Base-by-base conservation (phyloP, 495 filamentous ascomycete genomes). In the Talaromyces trachyspermus region DNA sequence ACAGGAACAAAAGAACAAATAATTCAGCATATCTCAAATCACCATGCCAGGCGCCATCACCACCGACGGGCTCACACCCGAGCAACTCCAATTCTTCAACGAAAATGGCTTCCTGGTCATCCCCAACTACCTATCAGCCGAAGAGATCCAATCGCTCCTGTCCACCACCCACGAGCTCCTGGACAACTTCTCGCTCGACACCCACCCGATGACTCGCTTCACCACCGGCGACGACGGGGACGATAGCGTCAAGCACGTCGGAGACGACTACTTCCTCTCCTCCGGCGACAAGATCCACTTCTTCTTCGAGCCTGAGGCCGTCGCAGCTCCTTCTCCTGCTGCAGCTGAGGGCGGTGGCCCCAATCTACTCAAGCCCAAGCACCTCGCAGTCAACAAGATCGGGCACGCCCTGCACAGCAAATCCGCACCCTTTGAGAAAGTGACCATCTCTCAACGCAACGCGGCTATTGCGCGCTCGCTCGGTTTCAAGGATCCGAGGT, bases 161-260 rank as follows among this genome's bases (percentile, higher is more conserved):
- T 53, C 55, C 41, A 84, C 91, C 66, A 91, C 88, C 9, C 69
- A 82, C 56, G 58, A 66, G 26, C 78, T 95, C 49, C 85, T 98
- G 43, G 66, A 81, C 45, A 71, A 74, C 46, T 89, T 98, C 71
- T 65, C 77, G 22, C 72, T 98, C 4, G 70, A 80, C 23, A 75
- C 79, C 18, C 92, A 98, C 68, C 92, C 92, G 0, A 80, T 97
- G 71, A 98, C 92, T 2, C 82, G 79, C 57, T 98, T 98, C 78
- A 83, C 81, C 12, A 95, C 90, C 1, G 89, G 89, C 56, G 73
- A 79, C 37, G 74, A 80, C 49, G 74, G 70, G 44, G 54, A 60
- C 20, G 71, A 77, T 39, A 42, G 29, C 19, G 39, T 51, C 43
- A 57, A 63, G 40, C 92, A 98, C 66, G 85, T 96, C 18, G 90